phyloP scores from a whole-genome alignment of 352 stramenopile species.

The Pythium diclinum region DNA sequence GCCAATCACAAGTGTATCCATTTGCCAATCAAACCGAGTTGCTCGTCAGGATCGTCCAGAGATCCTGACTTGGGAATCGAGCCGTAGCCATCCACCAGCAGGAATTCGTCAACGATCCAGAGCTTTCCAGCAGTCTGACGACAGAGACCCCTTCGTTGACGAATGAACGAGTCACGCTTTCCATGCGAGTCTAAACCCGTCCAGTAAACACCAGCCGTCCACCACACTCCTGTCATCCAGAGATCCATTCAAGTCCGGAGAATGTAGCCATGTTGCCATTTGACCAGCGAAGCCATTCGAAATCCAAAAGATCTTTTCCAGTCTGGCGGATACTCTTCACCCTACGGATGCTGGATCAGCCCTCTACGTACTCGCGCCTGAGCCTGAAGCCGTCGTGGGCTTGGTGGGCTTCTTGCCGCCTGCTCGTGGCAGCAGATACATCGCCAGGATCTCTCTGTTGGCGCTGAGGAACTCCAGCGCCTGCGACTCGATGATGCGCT shows the following conservation, averaged over 20 bases:
- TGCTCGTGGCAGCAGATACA: slow-evolving; percentile 69
- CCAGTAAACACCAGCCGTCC: background rate
- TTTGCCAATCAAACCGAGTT: background rate
- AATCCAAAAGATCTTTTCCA: background rate
- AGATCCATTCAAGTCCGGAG: background rate
- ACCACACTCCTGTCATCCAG: background rate
- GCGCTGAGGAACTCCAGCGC: slow-evolving; percentile 69
- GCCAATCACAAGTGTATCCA: slow-evolving; percentile 1
- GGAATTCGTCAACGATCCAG: slow-evolving; percentile 6
- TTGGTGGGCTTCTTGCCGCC: slow-evolving; percentile 23
- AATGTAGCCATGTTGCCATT: background rate
- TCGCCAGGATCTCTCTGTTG: slow-evolving; percentile 75
- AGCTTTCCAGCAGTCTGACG: background rate
- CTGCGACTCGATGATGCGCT: slow-evolving; percentile 75
- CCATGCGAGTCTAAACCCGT: background rate
- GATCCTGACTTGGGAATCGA: background rate
- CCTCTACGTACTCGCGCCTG: background rate
- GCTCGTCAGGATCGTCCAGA: background rate
- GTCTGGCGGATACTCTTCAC: background rate
- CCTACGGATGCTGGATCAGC: no score
- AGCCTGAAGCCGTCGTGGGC: background rate
- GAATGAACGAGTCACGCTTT: background rate
- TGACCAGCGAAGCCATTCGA: background rate
- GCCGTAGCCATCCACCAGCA: slow-evolving; percentile 2
- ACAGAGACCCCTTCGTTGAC: background rate